Conservation (phyloP, 1,139 yeast genomes). For the Magnusiomyces sp. region DNA sequence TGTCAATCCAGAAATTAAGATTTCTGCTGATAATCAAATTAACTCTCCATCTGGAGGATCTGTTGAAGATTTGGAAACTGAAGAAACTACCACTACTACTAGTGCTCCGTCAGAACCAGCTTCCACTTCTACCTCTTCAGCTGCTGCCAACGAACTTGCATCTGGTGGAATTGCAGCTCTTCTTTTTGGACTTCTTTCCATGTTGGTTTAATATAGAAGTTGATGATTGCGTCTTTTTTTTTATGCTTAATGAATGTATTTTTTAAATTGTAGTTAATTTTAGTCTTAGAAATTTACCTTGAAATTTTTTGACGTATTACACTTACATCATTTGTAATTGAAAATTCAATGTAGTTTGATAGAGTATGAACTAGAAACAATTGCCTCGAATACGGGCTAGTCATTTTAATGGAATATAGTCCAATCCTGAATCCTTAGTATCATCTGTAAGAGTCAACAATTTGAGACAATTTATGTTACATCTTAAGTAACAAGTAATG, state of each 20-base stretch:
- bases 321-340: background rate
- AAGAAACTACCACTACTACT: constrained; percentile 6
- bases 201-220: too few species aligned
- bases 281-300: background rate
- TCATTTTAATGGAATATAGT: too few species aligned
- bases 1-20: constrained; percentile 36
- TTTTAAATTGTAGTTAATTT: background rate
- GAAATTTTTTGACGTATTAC: background rate
- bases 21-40: constrained; percentile 22
- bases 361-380: too few species aligned
- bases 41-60: constrained; percentile 21
- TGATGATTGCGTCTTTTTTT: too few species aligned
- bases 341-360: too few species aligned
- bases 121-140: constrained; percentile 5
- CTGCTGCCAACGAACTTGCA: constrained; percentile 5
- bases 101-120: constrained; percentile 15
- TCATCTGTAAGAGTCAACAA: too few species aligned
- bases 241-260: background rate
- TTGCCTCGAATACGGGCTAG: too few species aligned
- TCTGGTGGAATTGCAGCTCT: too few species aligned
- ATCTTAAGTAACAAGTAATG: too few species aligned
- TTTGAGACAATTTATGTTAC: too few species aligned
- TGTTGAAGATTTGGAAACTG: constrained; percentile 9
- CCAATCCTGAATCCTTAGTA: too few species aligned
- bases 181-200: too few species aligned